A percentile compares a stretch with the other conserved stretches of the same genome.
Conservation (phyloP, 371 early-diverging fungal genomes). For the Quaeritorhiza haematococci region DNA sequence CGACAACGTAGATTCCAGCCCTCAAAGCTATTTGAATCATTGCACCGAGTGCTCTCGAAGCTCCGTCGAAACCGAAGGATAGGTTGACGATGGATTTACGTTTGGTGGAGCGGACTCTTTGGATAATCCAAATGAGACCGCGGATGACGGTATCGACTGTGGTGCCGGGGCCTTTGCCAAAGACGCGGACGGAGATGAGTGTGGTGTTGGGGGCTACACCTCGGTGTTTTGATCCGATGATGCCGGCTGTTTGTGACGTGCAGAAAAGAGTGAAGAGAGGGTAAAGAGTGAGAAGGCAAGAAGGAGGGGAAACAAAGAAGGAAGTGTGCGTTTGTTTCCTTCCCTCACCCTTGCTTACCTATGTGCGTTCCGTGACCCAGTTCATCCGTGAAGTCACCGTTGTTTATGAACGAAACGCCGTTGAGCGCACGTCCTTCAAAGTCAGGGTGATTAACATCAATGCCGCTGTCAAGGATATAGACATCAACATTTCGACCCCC, state of each 20-base stretch:
- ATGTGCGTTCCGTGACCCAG: conserved; percentile 25
- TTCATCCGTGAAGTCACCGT: conserved; percentile 4
- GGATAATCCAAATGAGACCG: conserved; percentile 65
- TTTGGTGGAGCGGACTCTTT: conserved; percentile 50
- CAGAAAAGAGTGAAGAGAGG: no score
- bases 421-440: conserved; percentile 63
- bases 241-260: no score
- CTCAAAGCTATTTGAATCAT: conserved; percentile 81
- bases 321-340: no score
- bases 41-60: conserved; percentile 74
- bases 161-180: conserved; percentile 63
- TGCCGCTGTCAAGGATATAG: no score
- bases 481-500: no score
- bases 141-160: conserved; percentile 61
- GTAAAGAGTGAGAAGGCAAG: no score
- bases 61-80: conserved; percentile 91
- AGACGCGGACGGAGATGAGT: conserved; percentile 80
- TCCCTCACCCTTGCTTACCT: no score
- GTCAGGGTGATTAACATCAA: no score
- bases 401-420: conserved; percentile 48
- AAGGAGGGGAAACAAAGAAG: no score
- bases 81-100: conserved; percentile 88
- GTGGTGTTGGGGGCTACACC: conserved; percentile 87
- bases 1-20: conserved; percentile 82
- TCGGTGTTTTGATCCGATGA: conserved; percentile 65